Evolutionary conservation across 177 flowering plant species (phyloP).

Genomic region (Vitis hybrid): DNA sequence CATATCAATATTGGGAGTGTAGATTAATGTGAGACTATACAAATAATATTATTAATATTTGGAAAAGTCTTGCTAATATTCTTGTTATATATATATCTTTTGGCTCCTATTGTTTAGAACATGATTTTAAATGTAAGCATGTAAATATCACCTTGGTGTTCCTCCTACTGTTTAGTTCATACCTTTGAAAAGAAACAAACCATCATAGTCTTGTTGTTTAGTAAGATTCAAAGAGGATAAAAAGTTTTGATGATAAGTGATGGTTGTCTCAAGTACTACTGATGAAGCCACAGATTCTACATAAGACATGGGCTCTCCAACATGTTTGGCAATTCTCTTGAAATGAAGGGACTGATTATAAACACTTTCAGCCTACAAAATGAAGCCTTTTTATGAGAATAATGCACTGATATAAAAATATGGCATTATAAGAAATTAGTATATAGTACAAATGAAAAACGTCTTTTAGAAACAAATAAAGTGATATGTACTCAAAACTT

Average conservation of each 20-base stretch:
- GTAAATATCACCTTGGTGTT: slow-evolving; percentile 44
- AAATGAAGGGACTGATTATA: slow-evolving; percentile 26
- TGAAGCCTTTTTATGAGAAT: too few relatives aligned
- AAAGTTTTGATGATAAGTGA: not conserved
- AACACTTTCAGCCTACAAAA: slow-evolving; percentile 36
- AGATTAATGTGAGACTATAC: too few relatives aligned
- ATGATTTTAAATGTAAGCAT: not conserved
- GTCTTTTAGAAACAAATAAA: too few relatives aligned
- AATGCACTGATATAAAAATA: too few relatives aligned
- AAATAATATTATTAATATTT: too few relatives aligned
- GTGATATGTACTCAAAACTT: too few relatives aligned
- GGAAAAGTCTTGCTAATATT: too few relatives aligned
- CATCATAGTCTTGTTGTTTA: not conserved
- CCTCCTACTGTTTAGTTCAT: slow-evolving; percentile 36
- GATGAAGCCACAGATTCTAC: slow-evolving; percentile 40
- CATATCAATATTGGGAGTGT: too few relatives aligned
- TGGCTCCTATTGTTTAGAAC: not conserved
- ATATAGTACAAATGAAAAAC: too few relatives aligned
- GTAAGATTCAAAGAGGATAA: slow-evolving; percentile 1
- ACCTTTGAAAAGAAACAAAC: slow-evolving; percentile 26
- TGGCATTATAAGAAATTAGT: too few relatives aligned
- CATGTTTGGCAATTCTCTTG: slow-evolving; percentile 26
- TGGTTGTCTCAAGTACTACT: slow-evolving; percentile 21
- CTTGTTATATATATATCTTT: not conserved
- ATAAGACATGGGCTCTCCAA: slow-evolving; percentile 36